phyloP scores from a whole-genome alignment of 1,284 basidiomycete genomes.

The Ustilago bromivora region DNA sequence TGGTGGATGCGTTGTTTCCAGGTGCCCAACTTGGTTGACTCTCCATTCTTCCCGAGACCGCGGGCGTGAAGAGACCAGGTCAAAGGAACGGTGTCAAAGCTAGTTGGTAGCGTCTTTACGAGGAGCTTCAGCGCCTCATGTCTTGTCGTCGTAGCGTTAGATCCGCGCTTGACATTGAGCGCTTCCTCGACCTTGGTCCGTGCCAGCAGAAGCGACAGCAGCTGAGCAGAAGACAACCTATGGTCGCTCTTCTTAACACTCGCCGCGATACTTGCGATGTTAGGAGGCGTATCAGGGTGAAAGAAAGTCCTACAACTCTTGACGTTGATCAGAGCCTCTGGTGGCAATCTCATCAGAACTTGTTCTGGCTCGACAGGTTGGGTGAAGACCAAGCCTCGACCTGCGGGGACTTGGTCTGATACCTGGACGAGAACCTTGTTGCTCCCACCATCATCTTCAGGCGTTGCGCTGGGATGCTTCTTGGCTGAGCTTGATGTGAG shows the following conservation, averaged over 20 bases:
- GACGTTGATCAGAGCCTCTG: constrained; percentile 36
- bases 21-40: neutral
- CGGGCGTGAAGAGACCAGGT: constrained; percentile 36
- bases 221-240: constrained; percentile 31
- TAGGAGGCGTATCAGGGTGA: constrained; percentile 23
- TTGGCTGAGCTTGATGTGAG: neutral
- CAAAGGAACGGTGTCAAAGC: constrained; percentile 51
- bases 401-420: constrained; percentile 40
- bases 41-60: neutral
- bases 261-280: constrained; percentile 6
- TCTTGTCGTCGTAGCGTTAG: constrained; percentile 1
- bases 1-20: constrained; percentile 25
- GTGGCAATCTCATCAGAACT: constrained; percentile 27
- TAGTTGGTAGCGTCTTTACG: constrained; percentile 43
- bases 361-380: constrained; percentile 27
- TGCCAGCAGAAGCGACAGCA: constrained; percentile 38
- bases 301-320: constrained; percentile 27
- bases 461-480: neutral
- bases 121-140: constrained; percentile 38
- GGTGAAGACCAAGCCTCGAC: constrained; percentile 49
- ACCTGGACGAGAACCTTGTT: constrained; percentile 11
- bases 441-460: neutral
- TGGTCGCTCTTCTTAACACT: neutral
- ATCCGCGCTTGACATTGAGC: neutral
- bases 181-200: constrained; percentile 19